These are phyloP conservation scores for Sarcomyxa edulis DNA, from an alignment of 768 basidiomycete species.

Conservation along the genomic window DNA sequence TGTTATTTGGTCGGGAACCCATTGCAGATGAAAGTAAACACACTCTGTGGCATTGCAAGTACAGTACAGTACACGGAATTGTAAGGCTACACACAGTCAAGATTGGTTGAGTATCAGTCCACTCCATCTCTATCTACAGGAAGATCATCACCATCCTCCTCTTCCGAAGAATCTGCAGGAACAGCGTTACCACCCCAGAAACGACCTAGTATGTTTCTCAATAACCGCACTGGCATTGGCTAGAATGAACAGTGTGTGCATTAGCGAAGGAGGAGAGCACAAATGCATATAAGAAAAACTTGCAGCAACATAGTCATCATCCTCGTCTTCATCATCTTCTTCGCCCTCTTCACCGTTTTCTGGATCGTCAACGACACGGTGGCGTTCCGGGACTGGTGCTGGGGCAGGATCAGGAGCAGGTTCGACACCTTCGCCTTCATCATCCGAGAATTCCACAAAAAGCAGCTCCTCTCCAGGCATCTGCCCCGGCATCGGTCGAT, in stretches of 20 bases:
- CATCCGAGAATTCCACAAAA: not conserved
- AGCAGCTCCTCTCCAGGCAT: conserved; percentile 22
- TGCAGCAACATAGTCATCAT: conserved; percentile 33
- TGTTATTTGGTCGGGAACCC: too few species aligned
- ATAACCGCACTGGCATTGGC: conserved; percentile 54
- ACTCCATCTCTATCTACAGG: conserved; percentile 15
- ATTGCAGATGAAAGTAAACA: too few species aligned
- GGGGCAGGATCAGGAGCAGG: conserved; percentile 2
- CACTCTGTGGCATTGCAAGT: too few species aligned
- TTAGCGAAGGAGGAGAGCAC: conserved; percentile 2
- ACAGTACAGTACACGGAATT: too few species aligned
- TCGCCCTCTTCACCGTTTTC: conserved; percentile 38
- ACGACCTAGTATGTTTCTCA: conserved; percentile 53
- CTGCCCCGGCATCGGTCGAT: conserved; percentile 43
- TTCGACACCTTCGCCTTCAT: conserved; percentile 27
- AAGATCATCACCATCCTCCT: conserved; percentile 26
- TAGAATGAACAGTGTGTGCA: conserved; percentile 15
- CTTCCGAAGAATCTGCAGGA: conserved; percentile 33
- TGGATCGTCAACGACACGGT: conserved; percentile 25
- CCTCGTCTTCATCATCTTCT: conserved; percentile 34
- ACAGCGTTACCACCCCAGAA: conserved; percentile 44
- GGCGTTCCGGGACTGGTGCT: not conserved
- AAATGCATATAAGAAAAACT: conserved; percentile 11
- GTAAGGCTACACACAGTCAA: too few species aligned
- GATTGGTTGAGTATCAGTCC: conserved; percentile 12